phyloP scores from a whole-genome alignment of 164 flowering plant genomes.

The Chimonanthus salicifolius region DNA sequence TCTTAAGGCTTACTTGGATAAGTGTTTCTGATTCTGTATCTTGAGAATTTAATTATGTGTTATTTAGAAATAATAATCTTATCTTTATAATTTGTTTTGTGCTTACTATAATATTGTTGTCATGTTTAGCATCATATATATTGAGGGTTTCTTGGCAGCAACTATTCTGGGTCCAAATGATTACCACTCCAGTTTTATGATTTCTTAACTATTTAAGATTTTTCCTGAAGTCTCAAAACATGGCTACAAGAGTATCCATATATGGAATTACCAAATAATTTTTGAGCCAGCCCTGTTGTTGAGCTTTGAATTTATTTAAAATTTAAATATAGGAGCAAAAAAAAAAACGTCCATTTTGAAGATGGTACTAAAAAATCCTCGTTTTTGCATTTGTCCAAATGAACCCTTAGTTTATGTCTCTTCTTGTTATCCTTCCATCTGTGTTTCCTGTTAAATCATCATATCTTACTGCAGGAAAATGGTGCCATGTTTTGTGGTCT shows the following conservation, averaged over 20 bases:
- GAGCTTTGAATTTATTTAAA: not conserved
- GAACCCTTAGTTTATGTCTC: not conserved
- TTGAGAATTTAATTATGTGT: not conserved
- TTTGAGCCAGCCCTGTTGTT: not conserved
- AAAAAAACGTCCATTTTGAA: not conserved
- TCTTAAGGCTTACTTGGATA: not conserved
- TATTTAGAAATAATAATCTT: no score
- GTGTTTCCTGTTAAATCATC: not conserved
- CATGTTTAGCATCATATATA: not conserved
- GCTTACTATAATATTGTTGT: no score
- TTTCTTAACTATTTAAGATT: not conserved
- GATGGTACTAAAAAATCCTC: not conserved
- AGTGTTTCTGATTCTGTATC: not conserved
- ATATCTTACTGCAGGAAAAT: slow-evolving; percentile 51
- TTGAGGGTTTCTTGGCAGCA: not conserved
- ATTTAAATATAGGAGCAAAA: no score
- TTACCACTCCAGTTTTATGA: no score
- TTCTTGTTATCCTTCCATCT: not conserved
- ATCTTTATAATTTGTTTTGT: no score
- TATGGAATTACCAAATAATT: not conserved
- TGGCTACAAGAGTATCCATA: no score
- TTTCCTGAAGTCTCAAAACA: no score
- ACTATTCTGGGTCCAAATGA: not conserved
- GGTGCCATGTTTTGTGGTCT: slow-evolving; percentile 86
- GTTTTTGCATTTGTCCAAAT: not conserved